phyloP scores from a whole-genome alignment of 164 flowering plant species.

The Echeveria elegans region DNA sequence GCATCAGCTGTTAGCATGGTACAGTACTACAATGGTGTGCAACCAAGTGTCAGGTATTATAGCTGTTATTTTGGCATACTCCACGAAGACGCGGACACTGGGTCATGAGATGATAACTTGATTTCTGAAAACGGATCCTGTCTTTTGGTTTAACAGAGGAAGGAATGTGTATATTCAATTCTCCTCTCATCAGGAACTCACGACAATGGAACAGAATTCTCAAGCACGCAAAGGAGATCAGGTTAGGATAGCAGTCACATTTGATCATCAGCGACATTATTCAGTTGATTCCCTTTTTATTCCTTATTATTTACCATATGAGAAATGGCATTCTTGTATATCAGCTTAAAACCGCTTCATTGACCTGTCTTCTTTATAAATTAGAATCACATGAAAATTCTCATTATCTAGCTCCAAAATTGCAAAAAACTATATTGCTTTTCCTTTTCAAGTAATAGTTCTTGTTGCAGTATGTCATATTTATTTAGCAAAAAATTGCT shows the following conservation, averaged over 20 bases:
- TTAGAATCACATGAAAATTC: too few relatives aligned
- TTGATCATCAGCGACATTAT: too few relatives aligned
- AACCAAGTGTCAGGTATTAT: constrained; percentile 76
- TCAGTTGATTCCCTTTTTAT: too few relatives aligned
- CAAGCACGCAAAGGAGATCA: constrained; percentile 44
- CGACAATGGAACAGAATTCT: constrained; percentile 76
- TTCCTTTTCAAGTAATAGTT: not conserved
- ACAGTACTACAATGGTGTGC: constrained; percentile 72
- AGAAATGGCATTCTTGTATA: too few relatives aligned
- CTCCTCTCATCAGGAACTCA: constrained; percentile 95
- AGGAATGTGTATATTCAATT: constrained; percentile 95
- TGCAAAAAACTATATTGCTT: too few relatives aligned
- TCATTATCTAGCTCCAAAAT: too few relatives aligned
- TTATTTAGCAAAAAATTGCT: too few relatives aligned
- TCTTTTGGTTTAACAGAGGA: constrained; percentile 40
- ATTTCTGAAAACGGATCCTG: not conserved
- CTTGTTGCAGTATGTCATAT: too few relatives aligned
- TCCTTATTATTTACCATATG: too few relatives aligned
- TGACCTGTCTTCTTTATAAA: too few relatives aligned
- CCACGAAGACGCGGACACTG: not conserved
- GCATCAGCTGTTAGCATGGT: constrained; percentile 70
- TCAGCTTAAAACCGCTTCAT: too few relatives aligned
- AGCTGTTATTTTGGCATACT: not conserved
- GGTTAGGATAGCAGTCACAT: constrained; percentile 70
- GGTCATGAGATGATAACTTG: not conserved